phyloP scores from a whole-genome alignment of 108 stramenopile species.

The Cyclotella cryptica region DNA sequence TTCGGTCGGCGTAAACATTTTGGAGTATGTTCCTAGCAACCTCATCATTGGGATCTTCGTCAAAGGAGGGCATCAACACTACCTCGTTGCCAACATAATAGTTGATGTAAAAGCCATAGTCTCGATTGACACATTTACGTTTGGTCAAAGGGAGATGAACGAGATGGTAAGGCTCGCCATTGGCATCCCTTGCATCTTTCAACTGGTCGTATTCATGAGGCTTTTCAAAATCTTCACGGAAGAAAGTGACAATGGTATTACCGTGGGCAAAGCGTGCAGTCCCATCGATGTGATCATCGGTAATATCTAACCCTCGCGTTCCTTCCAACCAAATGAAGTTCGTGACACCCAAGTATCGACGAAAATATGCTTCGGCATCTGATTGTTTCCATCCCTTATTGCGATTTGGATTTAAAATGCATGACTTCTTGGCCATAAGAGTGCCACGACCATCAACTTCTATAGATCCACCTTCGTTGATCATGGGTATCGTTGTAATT shows the following conservation, averaged over 20 bases:
- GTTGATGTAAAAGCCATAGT: constrained; percentile 53
- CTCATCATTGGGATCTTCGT: constrained; percentile 48
- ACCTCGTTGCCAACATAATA: constrained; percentile 58
- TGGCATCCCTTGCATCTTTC: constrained; percentile 37
- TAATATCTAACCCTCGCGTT: constrained; percentile 39
- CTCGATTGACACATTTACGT: constrained; percentile 17
- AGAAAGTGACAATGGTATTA: constrained; percentile 51
- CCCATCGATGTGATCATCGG: constrained; percentile 62
- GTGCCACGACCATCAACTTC: constrained; percentile 60
- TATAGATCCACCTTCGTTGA: constrained; percentile 58
- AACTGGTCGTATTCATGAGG: constrained; percentile 46
- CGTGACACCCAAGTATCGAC: constrained; percentile 48
- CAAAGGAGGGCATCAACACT: constrained; percentile 49
- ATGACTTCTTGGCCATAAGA: constrained; percentile 56
- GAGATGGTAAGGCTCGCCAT: constrained; percentile 39
- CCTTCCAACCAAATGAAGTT: constrained; percentile 62
- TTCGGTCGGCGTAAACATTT: constrained; percentile 27
- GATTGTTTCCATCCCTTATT: constrained; percentile 51
- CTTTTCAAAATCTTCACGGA: constrained; percentile 35
- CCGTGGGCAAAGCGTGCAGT: constrained; percentile 55
- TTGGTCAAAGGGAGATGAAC: constrained; percentile 50
- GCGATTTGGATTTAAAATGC: constrained; percentile 54
- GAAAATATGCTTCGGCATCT: constrained; percentile 53
- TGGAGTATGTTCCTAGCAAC: constrained; percentile 30
- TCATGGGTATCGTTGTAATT: constrained; percentile 35